Conservation (phyloP, 306 rosid species). For the Trichosanthes truncata region DNA sequence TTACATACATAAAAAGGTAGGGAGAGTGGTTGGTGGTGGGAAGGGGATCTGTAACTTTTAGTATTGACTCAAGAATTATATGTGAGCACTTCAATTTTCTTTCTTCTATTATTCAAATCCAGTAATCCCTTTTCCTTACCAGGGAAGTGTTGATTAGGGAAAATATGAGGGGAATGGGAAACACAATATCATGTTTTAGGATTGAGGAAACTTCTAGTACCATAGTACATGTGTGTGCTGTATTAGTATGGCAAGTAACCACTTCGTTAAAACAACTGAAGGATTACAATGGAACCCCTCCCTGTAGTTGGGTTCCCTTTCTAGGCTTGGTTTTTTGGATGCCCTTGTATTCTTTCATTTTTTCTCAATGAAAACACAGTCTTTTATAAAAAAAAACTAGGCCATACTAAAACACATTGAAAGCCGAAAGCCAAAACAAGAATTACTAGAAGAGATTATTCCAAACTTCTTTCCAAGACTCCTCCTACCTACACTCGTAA, state of each 20-base stretch:
- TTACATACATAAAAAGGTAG: background rate
- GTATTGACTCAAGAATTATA: background rate
- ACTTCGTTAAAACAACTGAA: background rate
- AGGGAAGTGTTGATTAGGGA: background rate
- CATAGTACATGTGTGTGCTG: background rate
- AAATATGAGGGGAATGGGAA: background rate
- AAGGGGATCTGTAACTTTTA: background rate
- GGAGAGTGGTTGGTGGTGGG: background rate
- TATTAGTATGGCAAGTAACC: background rate
- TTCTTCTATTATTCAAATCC: background rate
- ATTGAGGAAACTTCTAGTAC: background rate
- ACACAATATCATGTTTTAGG: background rate
- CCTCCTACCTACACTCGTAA: background rate
- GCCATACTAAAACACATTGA: background rate
- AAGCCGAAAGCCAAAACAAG: background rate
- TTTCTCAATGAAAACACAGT: no score
- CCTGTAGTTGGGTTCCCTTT: no score
- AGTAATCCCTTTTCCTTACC: background rate
- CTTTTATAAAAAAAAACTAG: no score
- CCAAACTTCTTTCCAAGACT: background rate
- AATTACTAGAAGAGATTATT: background rate
- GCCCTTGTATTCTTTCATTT: no score
- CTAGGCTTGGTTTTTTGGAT: no score
- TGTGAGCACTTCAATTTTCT: background rate
- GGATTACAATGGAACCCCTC: background rate